Evolutionary conservation across 2,329 filamentous ascomycete genomes (phyloP), one percentile per base, ranked within the genome.

Genomic region (Pseudocercospora cruenta): DNA sequence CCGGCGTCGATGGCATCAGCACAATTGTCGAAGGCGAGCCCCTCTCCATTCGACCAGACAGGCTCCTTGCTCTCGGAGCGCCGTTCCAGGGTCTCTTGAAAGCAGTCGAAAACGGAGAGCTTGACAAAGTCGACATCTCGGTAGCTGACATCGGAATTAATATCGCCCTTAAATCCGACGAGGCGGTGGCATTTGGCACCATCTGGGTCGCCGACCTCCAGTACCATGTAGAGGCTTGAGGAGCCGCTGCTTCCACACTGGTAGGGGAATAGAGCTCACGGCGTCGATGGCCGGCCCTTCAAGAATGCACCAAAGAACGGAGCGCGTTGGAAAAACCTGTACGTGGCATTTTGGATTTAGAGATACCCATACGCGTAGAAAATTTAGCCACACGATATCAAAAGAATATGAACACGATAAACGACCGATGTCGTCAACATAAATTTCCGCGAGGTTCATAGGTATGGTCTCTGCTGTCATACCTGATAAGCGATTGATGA

Each of bases 141-240:
- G 87, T 98, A 12, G 93, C 90, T 1, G 95, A 99, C 77, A 90
- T 97, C 70, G 94, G 95, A 0, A 87, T 97, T 14, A 89, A 92
- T 65, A 87, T 91, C 3, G 92, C 93, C 3, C 96, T 94, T 91
- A 90, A 90, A 75, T 87, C 93, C 59, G 88, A 93, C 21, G 89
- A 92, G 70, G 93, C 93, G 0, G 90, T 97, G 63, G 93, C 94
- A 73, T 98, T 97, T 82, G 93, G 92, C 24, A 88, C 89, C 66
- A 87, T 89, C 70, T 98, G 94, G 94, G 89, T 95, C 68, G 84
- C 96, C 14, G 88, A 72, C 24, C 31, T 77, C 54, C 69, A 67
- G 55, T 75, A 69, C 47, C 57, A 39, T 69, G 62, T 24, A 59
- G 55, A 3, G 31, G 39, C 4, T n/a, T 43, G 14, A 60, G 51